Evolutionary conservation across 345 rosid species (phyloP), one percentile per base, ranked within the genome.

Genomic region (Populus ilicifolia): DNA sequence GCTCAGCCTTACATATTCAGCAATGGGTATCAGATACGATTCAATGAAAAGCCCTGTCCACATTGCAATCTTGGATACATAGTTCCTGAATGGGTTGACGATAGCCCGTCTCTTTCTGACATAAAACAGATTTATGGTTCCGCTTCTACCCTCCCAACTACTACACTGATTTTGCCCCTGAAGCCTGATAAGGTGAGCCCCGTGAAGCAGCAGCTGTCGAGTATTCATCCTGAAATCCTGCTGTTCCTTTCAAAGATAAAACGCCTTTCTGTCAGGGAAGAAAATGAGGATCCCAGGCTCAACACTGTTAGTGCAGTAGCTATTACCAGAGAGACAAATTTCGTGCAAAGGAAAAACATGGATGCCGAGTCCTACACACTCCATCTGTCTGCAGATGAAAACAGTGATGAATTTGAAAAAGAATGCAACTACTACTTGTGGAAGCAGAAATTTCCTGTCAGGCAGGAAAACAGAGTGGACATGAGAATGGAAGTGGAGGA

Each of bases 51-150:
- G 25, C 70, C 70, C 14, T 2, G 44, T 5, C 27, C 41, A 17
- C 44, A 67, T 48, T 93, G 92, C 80, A 65, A 84, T 59, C 89
- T 91, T 14, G 95, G 96, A 5, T 93, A 89, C 79, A 86, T 91
- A 10, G 91, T 93, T 69, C 96, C 94, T 0, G 96, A 93, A 79
- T 91, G 98, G 93, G 88, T 93, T 50, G 96, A 87, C 6, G 91
- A 87, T 63, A 80, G 80, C 30, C 93, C 87, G 52, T 82, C 83
- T 38, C 85, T 85, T 36, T 62, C 71, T 5, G 94, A 88, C 69
- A 75, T 93, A 14, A 80, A 76, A 54, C 66, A 83, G 52, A 78
- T 91, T 6, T 91, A 91, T 77, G 93, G 93, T 27, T 86, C 84
- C 0, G 44, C 68, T 20, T 80, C 86, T 21, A 9, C 72, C 5